Base-by-base conservation (phyloP, 2,329 filamentous ascomycete species). In the Capronia epimyces region DNA sequence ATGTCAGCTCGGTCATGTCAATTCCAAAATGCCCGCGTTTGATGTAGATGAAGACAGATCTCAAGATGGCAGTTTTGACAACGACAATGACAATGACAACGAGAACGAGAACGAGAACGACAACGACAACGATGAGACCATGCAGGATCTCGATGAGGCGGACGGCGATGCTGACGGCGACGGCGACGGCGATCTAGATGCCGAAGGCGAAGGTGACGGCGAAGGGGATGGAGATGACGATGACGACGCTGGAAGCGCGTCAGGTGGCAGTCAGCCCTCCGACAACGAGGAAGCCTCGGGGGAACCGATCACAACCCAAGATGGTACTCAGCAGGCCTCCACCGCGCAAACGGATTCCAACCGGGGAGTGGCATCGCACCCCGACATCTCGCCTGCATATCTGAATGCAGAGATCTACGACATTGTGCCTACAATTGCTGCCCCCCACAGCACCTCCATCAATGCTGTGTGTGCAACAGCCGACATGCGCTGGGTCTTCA, bases 361-460 rank as follows among this genome's bases (percentile, higher is more conserved):
- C 15, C 50, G 51, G 3, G 56, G 45, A 22, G 51, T 46, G 29
- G 56, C 55, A 32, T 48, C 57, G 45, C 51, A 15, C 5, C 46
- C 81, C 79, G 42, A 72, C 43, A 77, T 89, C n/a, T 81, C 87
- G 0, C 77, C 83, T 9, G 89, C 95, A 64, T 86, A 83, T n/a
- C 72, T 95, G 43, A 84, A 78, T 1, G 91, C 93, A 12, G 74
- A 77, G 34, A 80, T 86, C 1, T 98, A 97, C 73, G 93, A 98
- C 66, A 95, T 98, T 53, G 86, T 95, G 1, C 93, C 93, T 1
- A 97, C 93, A 18, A 97, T 97, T 72, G 93, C 93, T 1, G 93
- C 93, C 2, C 93, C 93, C 1, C 90, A 96, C 67, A 87, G 89
- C 56, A 98, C 93, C 2, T 96, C 89, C 46, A 88, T 98, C 69